Evolutionary conservation across 164 flowering plant genomes (phyloP), one percentile per base, ranked within the genome.

Genomic region (Warburgia ugandensis): DNA sequence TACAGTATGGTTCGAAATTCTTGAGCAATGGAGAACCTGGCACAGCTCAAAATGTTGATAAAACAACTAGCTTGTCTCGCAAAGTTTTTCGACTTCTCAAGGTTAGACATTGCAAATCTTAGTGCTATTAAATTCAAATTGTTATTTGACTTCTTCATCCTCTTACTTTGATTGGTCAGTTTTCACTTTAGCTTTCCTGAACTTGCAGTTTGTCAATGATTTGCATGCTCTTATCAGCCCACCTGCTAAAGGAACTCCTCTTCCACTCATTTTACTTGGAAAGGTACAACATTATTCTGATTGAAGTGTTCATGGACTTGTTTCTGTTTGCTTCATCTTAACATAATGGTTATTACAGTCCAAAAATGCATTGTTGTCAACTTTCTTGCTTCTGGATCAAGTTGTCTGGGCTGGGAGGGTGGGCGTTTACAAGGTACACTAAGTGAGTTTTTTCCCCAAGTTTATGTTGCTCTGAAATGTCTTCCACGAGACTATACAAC

Each of bases 11-110:
- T 56, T 89, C 97, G 13, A 94, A 86, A 59, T 94, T 84, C 68
- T 42, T 94, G 67, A 89, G 97, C 69, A 68, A 86, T 71, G 99
- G 99, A 45, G 65, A 86, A 63, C 79, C 97, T 55, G 99, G 99
- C 37, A 84, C 92, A 0, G 97, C 99, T 29, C 95, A 88, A 60
- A 86, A 77, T 72, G 99, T 92, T 67, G 99, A 92, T 71, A 92
- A 84, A 61, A 58, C 83, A 9, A 92, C 96, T 53, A 86, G 89
- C 73, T 77, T 92, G 68, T 94, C 99, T 10, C 65, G 99, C 42
- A 94, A 94, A 73, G 99, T 94, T 52, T 94, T 94, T 67, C 97
- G 99, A 56, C 87, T 94, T 47, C 81, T 86, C 53, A 94, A 94
- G 99, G 99, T 86, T 35, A n/a, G 59, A 14, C 30, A 60, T 10